A percentile compares a stretch with the other conserved stretches of the same genome.
Conservation (phyloP, 345 rosid species). For the Gynandropsis gynandra region DNA sequence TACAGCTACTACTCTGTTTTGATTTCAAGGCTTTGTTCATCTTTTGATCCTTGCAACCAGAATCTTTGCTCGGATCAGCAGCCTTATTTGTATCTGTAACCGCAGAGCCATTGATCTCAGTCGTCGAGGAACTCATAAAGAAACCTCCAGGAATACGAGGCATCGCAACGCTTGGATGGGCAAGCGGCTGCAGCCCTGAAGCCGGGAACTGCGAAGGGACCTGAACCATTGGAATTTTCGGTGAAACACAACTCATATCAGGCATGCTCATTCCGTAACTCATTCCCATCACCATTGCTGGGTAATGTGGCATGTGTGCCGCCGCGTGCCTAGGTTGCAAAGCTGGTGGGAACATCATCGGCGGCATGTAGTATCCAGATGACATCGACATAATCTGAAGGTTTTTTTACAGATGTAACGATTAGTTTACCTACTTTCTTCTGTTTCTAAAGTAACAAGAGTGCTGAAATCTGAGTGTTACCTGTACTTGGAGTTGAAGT, state of each 20-base stretch:
- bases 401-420: not conserved
- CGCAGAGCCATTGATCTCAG: constrained; percentile 29
- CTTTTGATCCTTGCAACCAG: constrained; percentile 36
- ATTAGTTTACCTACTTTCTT: constrained; percentile 1
- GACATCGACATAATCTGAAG: constrained; percentile 82
- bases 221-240: constrained; percentile 40
- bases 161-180: constrained; percentile 33
- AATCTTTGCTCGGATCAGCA: constrained; percentile 18
- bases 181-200: constrained; percentile 39
- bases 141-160: constrained; percentile 32
- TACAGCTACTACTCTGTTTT: constrained; percentile 28
- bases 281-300: constrained; percentile 59
- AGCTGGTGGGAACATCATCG: constrained; percentile 56
- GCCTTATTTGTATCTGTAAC: not conserved
- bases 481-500: constrained; percentile 92
- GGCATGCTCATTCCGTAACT: constrained; percentile 60
- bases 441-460: not conserved
- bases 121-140: constrained; percentile 34
- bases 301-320: constrained; percentile 52
- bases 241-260: constrained; percentile 37
- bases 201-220: constrained; percentile 44
- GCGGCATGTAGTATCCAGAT: constrained; percentile 65
- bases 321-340: too few relatives aligned
- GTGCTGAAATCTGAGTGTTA: constrained; percentile 15
- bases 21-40: constrained; percentile 27